Evolutionary conservation across 192 early-diverging fungal species (phyloP).

Genomic region (Rhizoclosmatium globosum): DNA sequence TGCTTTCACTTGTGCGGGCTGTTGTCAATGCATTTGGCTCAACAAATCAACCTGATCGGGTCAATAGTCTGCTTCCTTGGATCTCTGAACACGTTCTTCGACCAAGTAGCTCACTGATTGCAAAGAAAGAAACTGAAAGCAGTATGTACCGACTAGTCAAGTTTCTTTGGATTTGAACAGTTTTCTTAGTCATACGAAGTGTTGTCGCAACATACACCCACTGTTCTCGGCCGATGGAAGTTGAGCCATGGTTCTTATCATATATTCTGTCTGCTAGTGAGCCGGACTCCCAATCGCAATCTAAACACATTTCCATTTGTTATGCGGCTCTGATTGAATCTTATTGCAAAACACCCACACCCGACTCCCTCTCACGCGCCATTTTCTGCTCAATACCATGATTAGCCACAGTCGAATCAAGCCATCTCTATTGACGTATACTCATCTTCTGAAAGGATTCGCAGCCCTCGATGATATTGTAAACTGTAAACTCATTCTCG

Average conservation of each 20-base stretch:
- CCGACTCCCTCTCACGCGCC: background rate
- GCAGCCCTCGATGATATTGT: background rate
- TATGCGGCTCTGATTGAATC: conserved; percentile 8
- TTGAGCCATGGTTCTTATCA: conserved; percentile 1
- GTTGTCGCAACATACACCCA: background rate
- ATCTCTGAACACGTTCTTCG: background rate
- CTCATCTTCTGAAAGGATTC: conserved; percentile 20
- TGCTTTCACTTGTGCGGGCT: too few species aligned
- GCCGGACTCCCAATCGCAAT: background rate
- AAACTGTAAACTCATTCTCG: conserved; percentile 1
- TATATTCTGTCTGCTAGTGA: background rate
- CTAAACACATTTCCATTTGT: background rate
- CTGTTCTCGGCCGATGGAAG: background rate
- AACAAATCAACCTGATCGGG: too few species aligned
- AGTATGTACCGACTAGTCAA: background rate
- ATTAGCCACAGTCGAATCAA: conserved; percentile 1
- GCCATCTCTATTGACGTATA: conserved; percentile 16
- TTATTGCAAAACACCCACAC: background rate
- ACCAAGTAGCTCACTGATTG: background rate
- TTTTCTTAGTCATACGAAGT: background rate
- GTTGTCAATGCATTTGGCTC: too few species aligned
- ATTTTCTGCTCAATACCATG: conserved; percentile 11
- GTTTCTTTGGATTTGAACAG: background rate
- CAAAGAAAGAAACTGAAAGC: background rate
- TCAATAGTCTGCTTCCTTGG: background rate